Evolutionary conservation across 768 basidiomycete species (phyloP).

Genomic region (Tylopilus plumbeoviolaceoides): DNA sequence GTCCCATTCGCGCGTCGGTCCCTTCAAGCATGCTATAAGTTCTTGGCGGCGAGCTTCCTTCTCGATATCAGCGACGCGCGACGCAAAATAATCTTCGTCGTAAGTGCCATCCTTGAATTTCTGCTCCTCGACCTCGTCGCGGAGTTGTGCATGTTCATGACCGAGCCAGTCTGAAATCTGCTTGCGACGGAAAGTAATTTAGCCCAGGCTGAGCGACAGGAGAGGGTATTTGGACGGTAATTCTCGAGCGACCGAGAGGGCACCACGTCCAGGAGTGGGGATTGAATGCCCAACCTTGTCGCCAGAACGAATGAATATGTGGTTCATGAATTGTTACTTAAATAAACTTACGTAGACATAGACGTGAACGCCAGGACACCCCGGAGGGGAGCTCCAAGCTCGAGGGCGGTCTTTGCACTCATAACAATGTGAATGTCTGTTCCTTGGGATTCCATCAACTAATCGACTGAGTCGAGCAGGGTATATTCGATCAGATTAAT

Average conservation of each 20-base stretch:
- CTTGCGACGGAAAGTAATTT: slow-evolving; percentile 89
- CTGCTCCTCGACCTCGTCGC: slow-evolving; percentile 66
- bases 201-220: slow-evolving; percentile 80
- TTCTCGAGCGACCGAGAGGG: slow-evolving; percentile 85
- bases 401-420: slow-evolving; percentile 93
- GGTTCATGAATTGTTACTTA: not conserved
- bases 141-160: slow-evolving; percentile 83
- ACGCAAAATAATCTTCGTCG: slow-evolving; percentile 68
- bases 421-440: slow-evolving; percentile 97
- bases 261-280: slow-evolving; percentile 94
- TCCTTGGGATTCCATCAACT: slow-evolving; percentile 97
- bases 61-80: slow-evolving; percentile 83
- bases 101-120: slow-evolving; percentile 48
- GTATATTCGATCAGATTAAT: not conserved
- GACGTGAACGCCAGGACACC: slow-evolving; percentile 94
- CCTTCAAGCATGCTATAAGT: slow-evolving; percentile 97
- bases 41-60: slow-evolving; percentile 90
- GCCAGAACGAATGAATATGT: slow-evolving; percentile 36
- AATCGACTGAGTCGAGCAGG: slow-evolving; percentile 4
- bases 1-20: slow-evolving; percentile 77
- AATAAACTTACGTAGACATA: slow-evolving; percentile 75
- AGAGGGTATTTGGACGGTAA: slow-evolving; percentile 73
- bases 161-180: slow-evolving; percentile 94
- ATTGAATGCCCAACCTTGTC: slow-evolving; percentile 99
- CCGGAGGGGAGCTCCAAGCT: slow-evolving; percentile 90